These are phyloP conservation scores for Candida ficus DNA, from an alignment of 805 yeast genomes.

Conservation along the genomic window DNA sequence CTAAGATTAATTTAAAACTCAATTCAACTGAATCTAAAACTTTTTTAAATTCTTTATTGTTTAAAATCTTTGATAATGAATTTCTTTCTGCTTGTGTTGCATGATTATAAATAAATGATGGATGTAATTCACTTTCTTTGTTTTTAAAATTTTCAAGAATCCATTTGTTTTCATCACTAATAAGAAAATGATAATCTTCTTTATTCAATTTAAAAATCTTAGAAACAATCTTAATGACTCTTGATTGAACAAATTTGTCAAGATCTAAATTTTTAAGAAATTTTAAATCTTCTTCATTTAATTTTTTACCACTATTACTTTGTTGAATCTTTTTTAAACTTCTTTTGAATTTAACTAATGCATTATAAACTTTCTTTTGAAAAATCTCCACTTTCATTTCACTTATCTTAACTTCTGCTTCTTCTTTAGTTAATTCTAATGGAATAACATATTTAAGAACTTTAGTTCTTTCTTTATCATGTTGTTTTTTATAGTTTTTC, in stretches of 20 bases:
- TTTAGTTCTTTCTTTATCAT: too few relatives aligned
- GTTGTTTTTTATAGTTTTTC: slow-evolving; percentile 8
- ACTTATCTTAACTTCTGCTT: slow-evolving; percentile 40
- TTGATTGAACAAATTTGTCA: slow-evolving; percentile 20
- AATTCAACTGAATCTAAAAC: slow-evolving; percentile 35
- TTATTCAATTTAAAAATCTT: slow-evolving; percentile 12
- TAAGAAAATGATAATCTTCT: slow-evolving; percentile 10
- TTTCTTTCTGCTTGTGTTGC: slow-evolving; percentile 25
- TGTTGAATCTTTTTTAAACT: slow-evolving; percentile 26
- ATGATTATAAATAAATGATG: slow-evolving; percentile 39
- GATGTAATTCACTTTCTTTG: slow-evolving; percentile 32
- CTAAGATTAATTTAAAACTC: slow-evolving; percentile 33
- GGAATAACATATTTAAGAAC: too few relatives aligned
- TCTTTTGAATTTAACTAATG: slow-evolving; percentile 36
- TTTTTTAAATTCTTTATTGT: slow-evolving; percentile 43
- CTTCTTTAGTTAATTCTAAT: slow-evolving; percentile 23
- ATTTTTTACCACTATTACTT: slow-evolving; percentile 12
- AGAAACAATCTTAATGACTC: slow-evolving; percentile 16
- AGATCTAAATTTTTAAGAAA: slow-evolving; percentile 22
- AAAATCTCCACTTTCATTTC: slow-evolving; percentile 41
- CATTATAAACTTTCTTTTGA: slow-evolving; percentile 44
- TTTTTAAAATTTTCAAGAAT: slow-evolving; percentile 25
- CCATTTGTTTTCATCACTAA: slow-evolving; percentile 24
- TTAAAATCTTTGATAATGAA: slow-evolving; percentile 38
- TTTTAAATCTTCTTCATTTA: slow-evolving; percentile 9